Evolutionary conservation across 2,329 filamentous ascomycete species (phyloP), one percentile per base, ranked within the genome.

Genomic region (Cryphonectria carpinicola): DNA sequence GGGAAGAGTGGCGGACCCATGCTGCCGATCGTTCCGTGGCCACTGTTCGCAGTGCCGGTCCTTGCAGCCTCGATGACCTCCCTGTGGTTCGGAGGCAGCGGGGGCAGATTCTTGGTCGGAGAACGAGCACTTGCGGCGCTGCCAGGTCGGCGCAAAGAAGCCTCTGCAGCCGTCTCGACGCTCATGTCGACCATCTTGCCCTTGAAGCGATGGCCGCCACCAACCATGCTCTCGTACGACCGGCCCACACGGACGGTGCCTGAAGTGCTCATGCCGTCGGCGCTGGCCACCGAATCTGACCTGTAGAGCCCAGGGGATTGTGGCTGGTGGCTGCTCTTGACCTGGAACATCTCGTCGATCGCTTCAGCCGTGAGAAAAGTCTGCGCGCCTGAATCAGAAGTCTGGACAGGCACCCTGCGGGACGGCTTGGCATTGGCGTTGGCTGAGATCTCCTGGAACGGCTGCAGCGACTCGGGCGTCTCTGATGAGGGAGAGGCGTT

Each of bases 1-100:
- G 95, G 93, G 76, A 93, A 86, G 58, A 89, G 80, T n/a, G 95
- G 95, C 64, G 95, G 95, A 3, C 92, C 94, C 95, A 98, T 98
- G 68, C 76, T 77, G 67, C 77, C 75, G 32, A 76, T 76, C 25
- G 76, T 80, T 52, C 81, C 82, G 74, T 80, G 82, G 54, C 77
- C 78, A 75, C 84, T 78, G 77, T 86, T 76, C 72, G 85, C 82
- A 6, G 88, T 89, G 32, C 83, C 82, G 39, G 86, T 85, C 73
- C 89, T 90, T 54, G 93, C 93, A 65, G 93, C 93, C 76, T 95
- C 91, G 75, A 98, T 97, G 70, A 88, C 90, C 81, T 96, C 89
- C 75, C 89, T 93, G 79, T 97, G 94, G 79, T 98, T 95, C 17
- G 85, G 76, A 56, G 95, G 95, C 71, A 98, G 84, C 43, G 94